Conservation (phyloP, 108 stramenopile genomes). For the Discostella pseudostelligera region DNA sequence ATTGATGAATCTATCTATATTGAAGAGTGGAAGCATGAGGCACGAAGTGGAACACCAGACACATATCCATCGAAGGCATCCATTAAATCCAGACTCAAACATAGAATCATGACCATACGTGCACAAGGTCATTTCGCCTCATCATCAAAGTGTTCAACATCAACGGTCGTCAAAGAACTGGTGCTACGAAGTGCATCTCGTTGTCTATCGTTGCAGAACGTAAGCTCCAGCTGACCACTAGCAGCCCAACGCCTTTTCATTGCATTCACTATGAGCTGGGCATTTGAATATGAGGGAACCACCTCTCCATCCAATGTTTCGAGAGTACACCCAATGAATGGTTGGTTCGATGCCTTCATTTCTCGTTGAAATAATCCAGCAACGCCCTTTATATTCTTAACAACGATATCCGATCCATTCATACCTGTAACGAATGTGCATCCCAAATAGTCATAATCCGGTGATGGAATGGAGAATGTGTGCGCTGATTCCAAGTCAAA, state of each 20-base stretch:
- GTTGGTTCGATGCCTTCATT: slow-evolving; percentile 35
- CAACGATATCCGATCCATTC: slow-evolving; percentile 53
- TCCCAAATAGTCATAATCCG: slow-evolving; percentile 59
- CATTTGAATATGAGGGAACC: slow-evolving; percentile 75
- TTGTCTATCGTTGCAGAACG: slow-evolving; percentile 64
- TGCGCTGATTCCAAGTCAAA: slow-evolving; percentile 57
- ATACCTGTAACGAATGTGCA: slow-evolving; percentile 56
- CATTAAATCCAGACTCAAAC: too few species aligned
- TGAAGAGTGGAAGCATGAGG: too few species aligned
- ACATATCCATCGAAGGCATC: too few species aligned
- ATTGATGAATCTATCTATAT: too few species aligned
- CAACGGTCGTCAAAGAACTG: too few species aligned
- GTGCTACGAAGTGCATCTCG: slow-evolving; percentile 25
- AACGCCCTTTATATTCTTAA: slow-evolving; percentile 66
- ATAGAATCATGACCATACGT: too few species aligned
- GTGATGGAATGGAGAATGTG: slow-evolving; percentile 65
- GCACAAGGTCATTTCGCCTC: too few species aligned
- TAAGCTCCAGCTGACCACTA: slow-evolving; percentile 60
- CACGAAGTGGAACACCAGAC: too few species aligned
- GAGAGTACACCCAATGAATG: slow-evolving; percentile 47
- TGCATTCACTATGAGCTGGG: slow-evolving; percentile 68
- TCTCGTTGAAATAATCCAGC: slow-evolving; percentile 60
- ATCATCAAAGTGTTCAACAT: too few species aligned
- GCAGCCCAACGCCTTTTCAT: slow-evolving; percentile 74
- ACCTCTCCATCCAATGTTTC: slow-evolving; percentile 79